A percentile compares a stretch with the other conserved stretches of the same genome.
These are phyloP conservation scores for Solanum hybrid DNA, from an alignment of 305 asterid genomes.

Conservation along the genomic window DNA sequence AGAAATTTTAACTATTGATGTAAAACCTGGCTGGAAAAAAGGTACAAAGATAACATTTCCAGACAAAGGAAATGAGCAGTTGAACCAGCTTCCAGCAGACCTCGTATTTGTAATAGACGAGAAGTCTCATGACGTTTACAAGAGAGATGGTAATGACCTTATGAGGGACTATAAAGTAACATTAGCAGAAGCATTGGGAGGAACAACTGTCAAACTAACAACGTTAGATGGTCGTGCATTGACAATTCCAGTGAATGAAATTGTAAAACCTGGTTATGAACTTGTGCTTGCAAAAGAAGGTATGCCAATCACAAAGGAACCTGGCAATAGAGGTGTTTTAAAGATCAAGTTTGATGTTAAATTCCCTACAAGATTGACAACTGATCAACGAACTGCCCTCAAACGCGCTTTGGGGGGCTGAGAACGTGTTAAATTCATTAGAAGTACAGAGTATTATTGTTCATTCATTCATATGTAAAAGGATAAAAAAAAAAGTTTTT, in stretches of 20 bases:
- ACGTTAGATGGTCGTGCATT: conserved; percentile 48
- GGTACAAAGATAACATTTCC: conserved; percentile 88
- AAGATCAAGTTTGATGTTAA: conserved; percentile 55
- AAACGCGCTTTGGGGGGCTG: conserved; percentile 48
- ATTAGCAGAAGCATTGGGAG: conserved; percentile 70
- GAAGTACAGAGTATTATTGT: neutral
- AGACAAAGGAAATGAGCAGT: conserved; percentile 87
- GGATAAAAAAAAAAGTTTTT: neutral
- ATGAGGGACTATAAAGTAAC: conserved; percentile 32
- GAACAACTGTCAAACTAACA: conserved; percentile 32
- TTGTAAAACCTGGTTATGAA: conserved; percentile 59
- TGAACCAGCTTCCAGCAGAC: conserved; percentile 74
- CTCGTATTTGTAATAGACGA: conserved; percentile 79
- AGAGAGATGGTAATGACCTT: conserved; percentile 70
- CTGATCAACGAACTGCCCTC: conserved; percentile 56
- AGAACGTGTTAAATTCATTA: neutral
- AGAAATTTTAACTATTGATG: conserved; percentile 59
- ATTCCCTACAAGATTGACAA: conserved; percentile 54
- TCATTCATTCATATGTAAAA: neutral
- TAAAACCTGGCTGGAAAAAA: conserved; percentile 90
- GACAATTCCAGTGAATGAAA: conserved; percentile 47
- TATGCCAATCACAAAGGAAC: conserved; percentile 66
- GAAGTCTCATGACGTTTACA: conserved; percentile 61
- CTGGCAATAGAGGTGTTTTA: conserved; percentile 51
- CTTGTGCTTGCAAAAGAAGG: conserved; percentile 57